Conservation (phyloP, 2,329 filamentous ascomycete genomes). For the Aspergillus japonicus region DNA sequence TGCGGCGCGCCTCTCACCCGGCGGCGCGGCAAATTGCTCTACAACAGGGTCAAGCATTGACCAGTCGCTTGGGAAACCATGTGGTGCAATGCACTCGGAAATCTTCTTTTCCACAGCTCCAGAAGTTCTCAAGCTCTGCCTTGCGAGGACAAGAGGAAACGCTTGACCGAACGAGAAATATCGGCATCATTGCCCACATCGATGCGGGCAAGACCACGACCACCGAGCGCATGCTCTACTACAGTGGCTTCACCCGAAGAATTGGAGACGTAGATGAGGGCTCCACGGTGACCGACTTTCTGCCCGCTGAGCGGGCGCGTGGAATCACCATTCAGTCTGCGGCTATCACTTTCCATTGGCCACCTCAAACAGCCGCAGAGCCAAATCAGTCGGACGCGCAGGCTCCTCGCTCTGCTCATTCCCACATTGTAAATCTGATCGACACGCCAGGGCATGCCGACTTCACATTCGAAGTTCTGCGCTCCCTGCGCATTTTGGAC, state of each 20-base stretch:
- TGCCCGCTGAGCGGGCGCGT: slow-evolving; percentile 84
- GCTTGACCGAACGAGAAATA: slow-evolving; percentile 75
- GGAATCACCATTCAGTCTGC: slow-evolving; percentile 98
- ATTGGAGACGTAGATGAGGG: slow-evolving; percentile 96
- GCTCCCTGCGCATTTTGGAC: slow-evolving; percentile 83
- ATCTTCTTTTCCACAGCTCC: slow-evolving; percentile 4
- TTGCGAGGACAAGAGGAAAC: slow-evolving; percentile 25
- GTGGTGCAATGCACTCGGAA: neutral
- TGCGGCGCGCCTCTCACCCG: slow-evolving; percentile 29
- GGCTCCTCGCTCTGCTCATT: slow-evolving; percentile 51
- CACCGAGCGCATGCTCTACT: slow-evolving; percentile 98
- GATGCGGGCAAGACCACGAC: slow-evolving; percentile 99
- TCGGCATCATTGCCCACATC: slow-evolving; percentile 97
- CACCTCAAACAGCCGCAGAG: slow-evolving; percentile 48
- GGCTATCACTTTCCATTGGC: slow-evolving; percentile 94
- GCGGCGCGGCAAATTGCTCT: slow-evolving; percentile 21
- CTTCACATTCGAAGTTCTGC: slow-evolving; percentile 93
- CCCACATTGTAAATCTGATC: slow-evolving; percentile 83
- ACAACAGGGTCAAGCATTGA: slow-evolving; percentile 3
- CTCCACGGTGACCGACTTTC: slow-evolving; percentile 94
- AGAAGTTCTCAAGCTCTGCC: slow-evolving; percentile 30
- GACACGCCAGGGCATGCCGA: slow-evolving; percentile 97
- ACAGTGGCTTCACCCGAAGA: slow-evolving; percentile 82
- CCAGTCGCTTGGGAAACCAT: slow-evolving; percentile 9
- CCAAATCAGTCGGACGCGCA: slow-evolving; percentile 21